A percentile compares a stretch with the other conserved stretches of the same genome.
These are phyloP conservation scores for Sergeia podlipaevii DNA, from an alignment of 208 protist species.

Conservation along the genomic window DNA sequence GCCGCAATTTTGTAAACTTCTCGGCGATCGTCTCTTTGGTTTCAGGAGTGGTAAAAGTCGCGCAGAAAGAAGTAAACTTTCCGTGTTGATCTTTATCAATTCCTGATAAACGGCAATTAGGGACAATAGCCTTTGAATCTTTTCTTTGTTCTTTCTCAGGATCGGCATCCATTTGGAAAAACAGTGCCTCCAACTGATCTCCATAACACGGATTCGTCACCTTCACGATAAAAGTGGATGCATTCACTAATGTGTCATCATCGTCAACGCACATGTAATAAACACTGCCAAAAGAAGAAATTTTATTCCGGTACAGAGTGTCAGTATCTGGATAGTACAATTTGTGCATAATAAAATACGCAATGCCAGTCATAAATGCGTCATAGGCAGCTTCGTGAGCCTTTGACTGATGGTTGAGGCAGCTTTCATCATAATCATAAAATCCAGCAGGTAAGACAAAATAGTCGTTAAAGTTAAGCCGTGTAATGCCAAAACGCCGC, in stretches of 20 bases:
- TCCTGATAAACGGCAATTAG: too few relatives aligned
- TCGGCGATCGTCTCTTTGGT: not conserved
- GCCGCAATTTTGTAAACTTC: not conserved
- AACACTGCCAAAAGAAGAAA: slow-evolving; percentile 42
- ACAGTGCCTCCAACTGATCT: slow-evolving; percentile 17
- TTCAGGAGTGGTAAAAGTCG: not conserved
- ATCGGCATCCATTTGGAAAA: slow-evolving; percentile 17
- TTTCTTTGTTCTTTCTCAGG: not conserved
- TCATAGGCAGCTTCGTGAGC: slow-evolving; percentile 73
- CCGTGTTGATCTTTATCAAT: not conserved
- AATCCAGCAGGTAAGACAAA: slow-evolving; percentile 45
- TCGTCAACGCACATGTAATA: slow-evolving; percentile 21
- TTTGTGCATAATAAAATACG: slow-evolving; percentile 18
- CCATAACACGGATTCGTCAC: not conserved
- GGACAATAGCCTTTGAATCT: too few relatives aligned
- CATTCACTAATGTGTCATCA: slow-evolving; percentile 4
- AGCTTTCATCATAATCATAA: slow-evolving; percentile 44
- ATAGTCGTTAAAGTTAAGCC: slow-evolving; percentile 4
- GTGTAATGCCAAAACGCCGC: slow-evolving; percentile 4
- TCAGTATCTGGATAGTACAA: slow-evolving; percentile 11
- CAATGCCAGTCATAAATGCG: slow-evolving; percentile 77
- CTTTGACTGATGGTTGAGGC: slow-evolving; percentile 13
- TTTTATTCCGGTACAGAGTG: slow-evolving; percentile 28
- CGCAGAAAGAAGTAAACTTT: slow-evolving; percentile 13
- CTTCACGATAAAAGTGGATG: slow-evolving; percentile 16